Evolutionary conservation across 139 green algal species (phyloP), one percentile per base, ranked within the genome.

Genomic region (Tetraselmis chui): DNA sequence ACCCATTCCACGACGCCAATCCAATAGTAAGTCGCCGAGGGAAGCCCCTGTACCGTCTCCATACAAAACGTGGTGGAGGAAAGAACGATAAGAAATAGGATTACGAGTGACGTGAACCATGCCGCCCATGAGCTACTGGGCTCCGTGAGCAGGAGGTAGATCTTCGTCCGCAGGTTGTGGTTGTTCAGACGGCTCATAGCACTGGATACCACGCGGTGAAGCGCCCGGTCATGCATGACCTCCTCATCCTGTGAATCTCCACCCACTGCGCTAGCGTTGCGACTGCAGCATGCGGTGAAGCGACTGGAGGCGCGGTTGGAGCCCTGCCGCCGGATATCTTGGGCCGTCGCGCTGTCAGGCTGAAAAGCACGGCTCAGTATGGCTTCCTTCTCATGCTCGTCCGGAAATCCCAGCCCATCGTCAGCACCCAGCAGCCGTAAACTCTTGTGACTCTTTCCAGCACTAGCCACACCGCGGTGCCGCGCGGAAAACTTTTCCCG

Each of bases 11-110:
- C 31, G 24, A 29, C 77, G 45, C 45, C 45, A 67, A 67, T 67
- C 11, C 5, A 67, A 18, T 67, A 67, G 45, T 67, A 67, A 67
- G 18, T 18, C 5, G 45, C 5, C 11, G 45, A 18, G 18, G 45
- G 18, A 67, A 67, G 18, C 45, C 29, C 30, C 30, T 31, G 81
- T 1, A 90, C 27, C 1, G 88, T 90, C 85, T 89, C 82, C 2
- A 89, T 27, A 32, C 81, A 87, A 79, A 89, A 89, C 1, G 83
- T 85, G 1, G 86, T 28, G 1, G 85, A 86, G 32, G 85, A 90
- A 24, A 92, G 0, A 18, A 90, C 2, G 76, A 90, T 92, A 28
- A 86, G 59, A 28, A 83, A 27, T 24, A 88, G 30, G 30, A 88
- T 83, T 82, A 87, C 27, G 28, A 87, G n/a, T 0, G 85, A 88